Conservation (phyloP, 345 rosid genomes). For the Populus deltoides region DNA sequence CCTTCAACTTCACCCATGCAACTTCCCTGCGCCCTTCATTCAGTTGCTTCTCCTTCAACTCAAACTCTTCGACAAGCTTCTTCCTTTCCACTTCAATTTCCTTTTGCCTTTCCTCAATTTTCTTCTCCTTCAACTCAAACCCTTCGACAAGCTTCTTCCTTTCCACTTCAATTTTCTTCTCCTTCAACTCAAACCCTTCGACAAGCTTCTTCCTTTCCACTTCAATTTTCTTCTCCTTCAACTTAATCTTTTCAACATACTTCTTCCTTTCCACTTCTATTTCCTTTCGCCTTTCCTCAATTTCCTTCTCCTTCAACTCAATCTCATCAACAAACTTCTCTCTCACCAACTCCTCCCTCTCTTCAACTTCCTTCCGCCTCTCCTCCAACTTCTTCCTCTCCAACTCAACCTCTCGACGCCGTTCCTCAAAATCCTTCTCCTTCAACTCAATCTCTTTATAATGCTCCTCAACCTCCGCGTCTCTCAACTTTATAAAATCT, state of each 20-base stretch:
- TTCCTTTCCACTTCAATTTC: too few relatives aligned
- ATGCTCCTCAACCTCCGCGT: neutral
- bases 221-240: neutral
- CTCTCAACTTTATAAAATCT: neutral
- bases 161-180: neutral
- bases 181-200: neutral
- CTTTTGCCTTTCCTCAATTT: too few relatives aligned
- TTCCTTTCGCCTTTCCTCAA: neutral
- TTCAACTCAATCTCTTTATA: neutral
- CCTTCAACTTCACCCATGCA: too few relatives aligned
- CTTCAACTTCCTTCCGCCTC: neutral
- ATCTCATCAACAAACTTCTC: neutral
- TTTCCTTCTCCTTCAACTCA: neutral
- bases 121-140: too few relatives aligned
- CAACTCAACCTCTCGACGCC: neutral
- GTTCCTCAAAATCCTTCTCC: neutral
- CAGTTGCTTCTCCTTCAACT: too few relatives aligned
- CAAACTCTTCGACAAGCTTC: too few relatives aligned
- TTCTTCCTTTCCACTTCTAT: neutral
- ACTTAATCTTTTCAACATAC: too few relatives aligned
- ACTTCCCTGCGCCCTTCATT: too few relatives aligned
- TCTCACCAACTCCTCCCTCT: neutral
- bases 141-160: neutral
- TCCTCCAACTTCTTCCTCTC: neutral
- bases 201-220: neutral